phyloP scores from a whole-genome alignment of 495 filamentous ascomycete species.

The Daldinia childiae region DNA sequence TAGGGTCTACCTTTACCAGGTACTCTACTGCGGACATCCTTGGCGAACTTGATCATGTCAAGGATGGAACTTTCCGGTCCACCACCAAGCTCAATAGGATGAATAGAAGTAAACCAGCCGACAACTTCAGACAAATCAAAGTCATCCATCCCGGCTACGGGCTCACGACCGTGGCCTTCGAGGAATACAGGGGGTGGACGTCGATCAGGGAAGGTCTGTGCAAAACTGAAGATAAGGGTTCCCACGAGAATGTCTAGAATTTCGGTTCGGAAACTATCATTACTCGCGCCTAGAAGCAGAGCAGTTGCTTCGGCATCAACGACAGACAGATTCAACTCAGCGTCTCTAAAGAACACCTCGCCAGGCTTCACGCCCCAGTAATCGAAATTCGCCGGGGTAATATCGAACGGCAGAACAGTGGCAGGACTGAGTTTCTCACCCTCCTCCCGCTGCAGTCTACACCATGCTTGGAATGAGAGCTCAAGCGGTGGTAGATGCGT shows the following conservation, averaged over 20 bases:
- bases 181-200: background rate
- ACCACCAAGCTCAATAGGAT: background rate
- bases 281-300: background rate
- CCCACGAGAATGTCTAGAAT: background rate
- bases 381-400: background rate
- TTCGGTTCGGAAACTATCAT: background rate
- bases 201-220: background rate
- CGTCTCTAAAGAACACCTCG: background rate
- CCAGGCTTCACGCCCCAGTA: background rate
- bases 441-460: background rate
- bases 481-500: background rate
- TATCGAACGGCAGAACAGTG: background rate
- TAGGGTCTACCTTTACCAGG: background rate
- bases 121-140: background rate
- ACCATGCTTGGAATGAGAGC: background rate
- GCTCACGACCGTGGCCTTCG: background rate
- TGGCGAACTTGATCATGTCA: background rate
- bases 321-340: background rate
- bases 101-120: background rate
- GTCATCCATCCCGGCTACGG: background rate
- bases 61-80: background rate
- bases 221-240: background rate
- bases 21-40: background rate
- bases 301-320: background rate
- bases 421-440: background rate